Percentiles rank a stretch among this genome's conserved stretches.
phyloP scores from a whole-genome alignment of 192 early-diverging fungal genomes.

The Fimicolochytrium jonesii region DNA sequence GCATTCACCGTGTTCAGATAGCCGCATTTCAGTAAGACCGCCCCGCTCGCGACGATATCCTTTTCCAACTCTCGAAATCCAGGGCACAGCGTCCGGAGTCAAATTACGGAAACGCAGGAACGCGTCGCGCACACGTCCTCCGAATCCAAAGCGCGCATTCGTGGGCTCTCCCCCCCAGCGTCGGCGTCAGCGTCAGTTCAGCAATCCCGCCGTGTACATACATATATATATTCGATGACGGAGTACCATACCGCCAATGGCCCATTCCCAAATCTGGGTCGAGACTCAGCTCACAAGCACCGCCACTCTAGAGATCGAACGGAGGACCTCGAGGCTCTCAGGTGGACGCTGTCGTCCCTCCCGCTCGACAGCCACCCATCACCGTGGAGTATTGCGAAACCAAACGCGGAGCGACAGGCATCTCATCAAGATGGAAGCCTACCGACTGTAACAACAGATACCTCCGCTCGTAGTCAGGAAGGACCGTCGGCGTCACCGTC shows the following conservation, averaged over 20 bases:
- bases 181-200: not conserved
- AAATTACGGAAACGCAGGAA: no score
- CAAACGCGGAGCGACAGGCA: no score
- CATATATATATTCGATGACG: no score
- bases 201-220: not conserved
- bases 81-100: no score
- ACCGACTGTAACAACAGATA: no score
- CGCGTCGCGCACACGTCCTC: not conserved
- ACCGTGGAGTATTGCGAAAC: not conserved
- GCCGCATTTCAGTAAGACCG: no score
- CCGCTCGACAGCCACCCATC: constrained; percentile 10
- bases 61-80: not conserved
- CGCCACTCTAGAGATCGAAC: not conserved
- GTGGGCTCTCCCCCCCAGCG: not conserved
- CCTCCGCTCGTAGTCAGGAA: not conserved
- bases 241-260: constrained; percentile 8
- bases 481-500: not conserved
- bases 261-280: not conserved
- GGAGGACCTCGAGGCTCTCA: constrained; percentile 11
- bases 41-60: not conserved
- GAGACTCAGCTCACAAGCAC: not conserved
- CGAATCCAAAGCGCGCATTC: not conserved
- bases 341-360: constrained; percentile 18
- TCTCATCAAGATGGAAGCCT: no score
- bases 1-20: no score